Evolutionary conservation across 306 rosid genomes (phyloP), one percentile per base, ranked within the genome.

Genomic region (Vigna nakashimae): DNA sequence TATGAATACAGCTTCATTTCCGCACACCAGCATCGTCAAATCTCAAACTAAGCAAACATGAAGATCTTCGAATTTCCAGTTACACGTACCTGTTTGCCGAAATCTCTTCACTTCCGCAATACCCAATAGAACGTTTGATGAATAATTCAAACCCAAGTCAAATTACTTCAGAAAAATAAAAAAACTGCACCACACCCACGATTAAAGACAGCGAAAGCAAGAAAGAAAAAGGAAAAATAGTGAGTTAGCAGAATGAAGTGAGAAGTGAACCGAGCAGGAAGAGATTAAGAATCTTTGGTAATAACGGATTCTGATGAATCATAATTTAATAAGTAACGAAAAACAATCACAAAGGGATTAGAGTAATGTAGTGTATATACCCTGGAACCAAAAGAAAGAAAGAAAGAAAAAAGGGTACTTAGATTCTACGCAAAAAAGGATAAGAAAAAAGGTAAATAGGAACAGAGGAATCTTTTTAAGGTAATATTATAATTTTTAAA

Each of bases 251-350:
- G n/a, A 60, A 28, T 60, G 30, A 59, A 65, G 43, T 63, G 43
- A 48, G 63, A 77, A 66, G 69, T 78, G 71, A 77, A 66, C 73
- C 75, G 71, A 86, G 79, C 92, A 69, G 79, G 56, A 82, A 77
- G 43, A 79, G 77, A 77, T 64, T 58, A 51, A 71, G 84, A 83
- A 72, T 80, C 59, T 70, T 73, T 65, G 74, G 79, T 79, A 71
- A 73, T 17, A 69, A 69, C 20, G 58, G 86, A 90, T 83, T 87
- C 83, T 24, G 80, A 66, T 48, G 79, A 87, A 79, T 84, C 90
- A 69, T 65, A 72, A 86, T 76, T 85, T 78, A 87, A 86, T 48
- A 81, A 57, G 60, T 2, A 17, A 59, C 6, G 1, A 87, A 84
- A 68, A 16, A 15, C 52, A 28, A 30, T 52, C 32, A 69, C 32